phyloP scores from a whole-genome alignment of 306 rosid species.

The Prinsepia uniflora region DNA sequence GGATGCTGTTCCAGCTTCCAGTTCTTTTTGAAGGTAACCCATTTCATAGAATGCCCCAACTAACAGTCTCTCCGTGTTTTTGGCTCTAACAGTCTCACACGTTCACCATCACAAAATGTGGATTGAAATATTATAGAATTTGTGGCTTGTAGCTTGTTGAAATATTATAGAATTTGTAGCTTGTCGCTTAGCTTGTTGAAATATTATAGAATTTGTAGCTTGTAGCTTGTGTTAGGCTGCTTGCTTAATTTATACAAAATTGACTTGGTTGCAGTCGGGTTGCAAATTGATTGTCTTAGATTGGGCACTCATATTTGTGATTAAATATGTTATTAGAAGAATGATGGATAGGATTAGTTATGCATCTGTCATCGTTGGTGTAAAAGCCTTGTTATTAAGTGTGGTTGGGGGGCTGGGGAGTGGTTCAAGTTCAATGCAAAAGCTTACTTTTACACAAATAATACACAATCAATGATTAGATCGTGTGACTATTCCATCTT shows the following conservation, averaged over 20 bases:
- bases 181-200: too few relatives aligned
- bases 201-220: neutral
- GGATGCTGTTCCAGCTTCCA: conserved; percentile 95
- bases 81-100: too few relatives aligned
- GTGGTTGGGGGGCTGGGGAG: too few relatives aligned
- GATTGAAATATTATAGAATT: neutral
- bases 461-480: too few relatives aligned
- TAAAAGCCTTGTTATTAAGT: neutral
- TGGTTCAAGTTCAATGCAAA: too few relatives aligned
- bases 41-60: neutral
- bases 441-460: too few relatives aligned
- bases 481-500: too few relatives aligned
- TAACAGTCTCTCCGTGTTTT: neutral
- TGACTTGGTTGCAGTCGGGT: neutral
- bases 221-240: neutral
- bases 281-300: neutral
- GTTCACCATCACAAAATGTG: neutral
- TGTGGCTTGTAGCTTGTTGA: neutral
- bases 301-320: neutral
- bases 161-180: neutral
- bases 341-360: neutral
- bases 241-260: conserved; percentile 6
- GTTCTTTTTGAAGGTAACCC: conserved; percentile 71
- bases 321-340: too few relatives aligned
- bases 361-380: neutral